These are phyloP conservation scores for Leptographium wingfieldii DNA, from an alignment of 2,329 filamentous ascomycete species.

Conservation along the genomic window DNA sequence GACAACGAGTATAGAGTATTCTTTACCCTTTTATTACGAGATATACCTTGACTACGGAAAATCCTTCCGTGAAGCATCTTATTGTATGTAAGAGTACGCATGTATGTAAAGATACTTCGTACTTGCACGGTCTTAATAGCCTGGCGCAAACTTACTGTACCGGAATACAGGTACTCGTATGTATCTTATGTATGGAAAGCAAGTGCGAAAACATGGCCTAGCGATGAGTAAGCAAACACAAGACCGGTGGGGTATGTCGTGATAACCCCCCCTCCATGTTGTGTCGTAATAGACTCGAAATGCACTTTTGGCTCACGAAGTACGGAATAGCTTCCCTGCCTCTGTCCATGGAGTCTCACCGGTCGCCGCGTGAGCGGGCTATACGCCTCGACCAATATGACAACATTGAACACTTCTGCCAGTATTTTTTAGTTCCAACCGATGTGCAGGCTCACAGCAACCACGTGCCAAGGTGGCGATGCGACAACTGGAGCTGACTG, in stretches of 20 bases:
- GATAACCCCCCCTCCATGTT: neutral
- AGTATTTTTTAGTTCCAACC: conserved; percentile 67
- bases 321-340: neutral
- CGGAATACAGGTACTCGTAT: too few relatives aligned
- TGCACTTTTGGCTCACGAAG: neutral
- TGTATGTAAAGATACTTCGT: too few relatives aligned
- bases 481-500: conserved; percentile 47
- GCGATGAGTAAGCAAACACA: neutral
- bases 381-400: conserved; percentile 46
- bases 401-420: conserved; percentile 43
- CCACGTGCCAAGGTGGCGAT: neutral
- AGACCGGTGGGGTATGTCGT: neutral
- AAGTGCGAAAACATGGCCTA: too few relatives aligned
- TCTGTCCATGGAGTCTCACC: conserved; percentile 1
- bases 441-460: conserved; percentile 27
- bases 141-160: too few relatives aligned
- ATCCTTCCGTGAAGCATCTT: neutral
- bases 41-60: neutral
- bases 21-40: conserved; percentile 19
- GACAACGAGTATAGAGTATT: conserved; percentile 13
- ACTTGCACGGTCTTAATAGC: too few relatives aligned
- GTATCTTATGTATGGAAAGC: too few relatives aligned
- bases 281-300: neutral
- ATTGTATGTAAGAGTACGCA: too few relatives aligned
- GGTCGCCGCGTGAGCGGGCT: conserved; percentile 28